Percentiles rank a stretch among this genome's conserved stretches.
These are phyloP conservation scores for Kitagawia praeruptora DNA, from an alignment of 129 eudicot species.

Conservation along the genomic window DNA sequence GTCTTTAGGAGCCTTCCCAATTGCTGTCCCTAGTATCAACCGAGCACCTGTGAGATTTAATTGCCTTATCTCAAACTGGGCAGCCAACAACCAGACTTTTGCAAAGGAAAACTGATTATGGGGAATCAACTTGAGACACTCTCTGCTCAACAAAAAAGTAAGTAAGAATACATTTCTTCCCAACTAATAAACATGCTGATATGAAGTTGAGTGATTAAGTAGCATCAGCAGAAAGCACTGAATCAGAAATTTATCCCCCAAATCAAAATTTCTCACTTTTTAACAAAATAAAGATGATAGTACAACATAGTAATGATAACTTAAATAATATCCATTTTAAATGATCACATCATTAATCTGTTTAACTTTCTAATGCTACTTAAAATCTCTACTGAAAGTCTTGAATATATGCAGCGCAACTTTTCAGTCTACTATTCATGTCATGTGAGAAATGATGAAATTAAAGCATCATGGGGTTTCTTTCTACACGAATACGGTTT, in stretches of 20 bases:
- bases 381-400: not conserved
- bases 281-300: not conserved
- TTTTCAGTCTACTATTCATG: not conserved
- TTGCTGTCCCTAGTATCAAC: constrained; percentile 60
- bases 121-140: constrained; percentile 68
- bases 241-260: not conserved
- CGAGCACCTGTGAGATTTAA: constrained; percentile 64
- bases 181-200: not conserved
- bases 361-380: not conserved
- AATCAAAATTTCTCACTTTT: not conserved
- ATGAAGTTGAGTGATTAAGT: not conserved
- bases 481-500: not conserved
- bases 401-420: not conserved
- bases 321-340: not conserved
- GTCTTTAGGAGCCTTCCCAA: constrained; percentile 83
- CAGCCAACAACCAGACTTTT: constrained; percentile 88
- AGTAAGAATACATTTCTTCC: constrained; percentile 1
- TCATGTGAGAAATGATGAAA: not conserved
- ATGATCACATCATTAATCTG: not conserved
- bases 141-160: constrained; percentile 26
- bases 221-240: not conserved
- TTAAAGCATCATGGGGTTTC: too few relatives aligned
- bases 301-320: not conserved
- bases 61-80: constrained; percentile 91
- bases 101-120: constrained; percentile 86